These are phyloP conservation scores for Yarrowia bubula DNA, from an alignment of 805 yeast genomes.

Conservation along the genomic window DNA sequence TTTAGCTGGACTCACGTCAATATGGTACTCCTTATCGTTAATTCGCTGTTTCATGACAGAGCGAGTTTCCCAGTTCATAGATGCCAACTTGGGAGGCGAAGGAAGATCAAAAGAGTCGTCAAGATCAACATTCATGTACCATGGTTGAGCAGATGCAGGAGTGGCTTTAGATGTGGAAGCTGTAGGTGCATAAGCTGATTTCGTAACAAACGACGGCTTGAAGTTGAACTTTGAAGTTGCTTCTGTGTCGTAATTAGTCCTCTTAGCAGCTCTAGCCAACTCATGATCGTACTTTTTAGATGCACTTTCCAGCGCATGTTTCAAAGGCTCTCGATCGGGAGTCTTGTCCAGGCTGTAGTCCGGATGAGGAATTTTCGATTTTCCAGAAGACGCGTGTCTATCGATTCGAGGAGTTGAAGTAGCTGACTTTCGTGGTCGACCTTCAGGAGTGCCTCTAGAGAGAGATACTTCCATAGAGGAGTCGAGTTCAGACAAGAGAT, in stretches of 20 bases:
- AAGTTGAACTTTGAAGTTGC: background rate
- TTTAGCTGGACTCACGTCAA: slow-evolving; percentile 13
- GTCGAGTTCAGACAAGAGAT: slow-evolving; percentile 1
- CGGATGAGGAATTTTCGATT: background rate
- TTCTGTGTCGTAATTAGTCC: background rate
- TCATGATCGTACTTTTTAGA: slow-evolving; percentile 6
- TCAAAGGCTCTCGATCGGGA: slow-evolving; percentile 9
- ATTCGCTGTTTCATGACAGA: background rate
- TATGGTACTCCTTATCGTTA: slow-evolving; percentile 19
- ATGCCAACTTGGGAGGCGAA: slow-evolving; percentile 16
- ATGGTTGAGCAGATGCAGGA: slow-evolving; percentile 9
- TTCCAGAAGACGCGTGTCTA: slow-evolving; percentile 1
- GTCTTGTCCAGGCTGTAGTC: slow-evolving; percentile 5
- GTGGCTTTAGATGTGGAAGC: background rate
- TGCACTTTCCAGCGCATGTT: slow-evolving; percentile 17
- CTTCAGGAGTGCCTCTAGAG: background rate
- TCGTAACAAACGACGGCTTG: slow-evolving; percentile 6
- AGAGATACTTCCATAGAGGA: background rate
- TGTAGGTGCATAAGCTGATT: slow-evolving; percentile 18
- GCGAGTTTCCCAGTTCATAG: background rate
- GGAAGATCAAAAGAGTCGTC: slow-evolving; percentile 23
- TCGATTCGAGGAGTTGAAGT: slow-evolving; percentile 18
- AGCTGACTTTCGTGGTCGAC: background rate
- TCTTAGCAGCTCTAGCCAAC: slow-evolving; percentile 4
- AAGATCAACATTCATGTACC: slow-evolving; percentile 10